Evolutionary conservation across 2,329 filamentous ascomycete genomes (phyloP).

Genomic region (Claviceps maximensis): DNA sequence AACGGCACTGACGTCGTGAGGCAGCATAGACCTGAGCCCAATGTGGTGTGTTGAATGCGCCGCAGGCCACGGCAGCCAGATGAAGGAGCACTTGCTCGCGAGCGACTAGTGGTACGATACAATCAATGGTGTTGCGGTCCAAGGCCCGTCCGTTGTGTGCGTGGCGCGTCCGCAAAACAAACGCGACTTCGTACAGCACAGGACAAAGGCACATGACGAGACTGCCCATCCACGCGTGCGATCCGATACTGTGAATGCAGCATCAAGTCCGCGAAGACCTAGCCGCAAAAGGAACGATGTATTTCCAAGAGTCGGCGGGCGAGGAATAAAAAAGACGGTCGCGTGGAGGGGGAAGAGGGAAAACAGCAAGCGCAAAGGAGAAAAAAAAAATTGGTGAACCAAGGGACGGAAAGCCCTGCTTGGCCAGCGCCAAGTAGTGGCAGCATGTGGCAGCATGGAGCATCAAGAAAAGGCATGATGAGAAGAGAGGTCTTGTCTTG

Average conservation of each 20-base stretch:
- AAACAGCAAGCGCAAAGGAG: background rate
- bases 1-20: background rate
- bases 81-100: constrained; percentile 4
- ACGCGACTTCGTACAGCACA: background rate
- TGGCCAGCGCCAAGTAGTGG: background rate
- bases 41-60: background rate
- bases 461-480: background rate
- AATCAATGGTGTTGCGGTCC: background rate
- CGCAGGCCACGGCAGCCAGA: background rate
- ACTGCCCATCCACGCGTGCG: background rate
- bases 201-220: background rate
- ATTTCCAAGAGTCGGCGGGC: background rate
- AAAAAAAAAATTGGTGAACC: background rate
- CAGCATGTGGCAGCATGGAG: background rate
- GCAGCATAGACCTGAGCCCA: background rate
- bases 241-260: background rate
- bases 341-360: background rate
- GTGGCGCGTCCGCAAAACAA: background rate
- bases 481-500: background rate
- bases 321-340: background rate
- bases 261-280: background rate
- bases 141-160: background rate
- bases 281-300: background rate
- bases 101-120: background rate
- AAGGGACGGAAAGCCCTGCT: background rate